Conservation (phyloP, 192 early-diverging fungal species). For the Coemansia sp. region DNA sequence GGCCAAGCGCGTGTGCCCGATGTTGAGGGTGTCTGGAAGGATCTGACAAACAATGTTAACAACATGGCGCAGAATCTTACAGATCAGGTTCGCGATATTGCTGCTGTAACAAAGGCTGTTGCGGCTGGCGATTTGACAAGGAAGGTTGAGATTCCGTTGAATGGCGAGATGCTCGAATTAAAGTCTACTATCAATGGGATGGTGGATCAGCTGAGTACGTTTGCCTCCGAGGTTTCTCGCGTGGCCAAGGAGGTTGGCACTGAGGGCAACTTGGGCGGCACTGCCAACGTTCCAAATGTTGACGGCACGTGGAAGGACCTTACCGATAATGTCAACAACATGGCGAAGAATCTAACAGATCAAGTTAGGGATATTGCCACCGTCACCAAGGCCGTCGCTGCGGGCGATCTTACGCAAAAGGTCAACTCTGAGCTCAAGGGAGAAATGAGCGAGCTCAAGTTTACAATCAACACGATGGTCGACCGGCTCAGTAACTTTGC, state of each 20-base stretch:
- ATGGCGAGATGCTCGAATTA: conserved; percentile 64
- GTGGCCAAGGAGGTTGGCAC: conserved; percentile 71
- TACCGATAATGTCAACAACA: conserved; percentile 21
- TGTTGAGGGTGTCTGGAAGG: conserved; percentile 63
- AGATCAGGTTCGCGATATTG: conserved; percentile 66
- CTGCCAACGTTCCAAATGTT: conserved; percentile 60
- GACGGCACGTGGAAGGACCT: conserved; percentile 64
- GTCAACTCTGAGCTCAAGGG: conserved; percentile 29
- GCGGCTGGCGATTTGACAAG: conserved; percentile 58
- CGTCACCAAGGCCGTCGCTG: conserved; percentile 19
- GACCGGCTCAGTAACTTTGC: conserved; percentile 66
- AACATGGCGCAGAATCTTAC: conserved; percentile 66
- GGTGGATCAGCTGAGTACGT: conserved; percentile 50
- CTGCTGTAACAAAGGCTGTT: conserved; percentile 59
- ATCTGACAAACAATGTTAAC: conserved; percentile 47
- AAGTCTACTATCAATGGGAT: conserved; percentile 67
- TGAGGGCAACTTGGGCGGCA: conserved; percentile 66
- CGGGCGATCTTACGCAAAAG: conserved; percentile 22
- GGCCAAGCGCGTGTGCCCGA: conserved; percentile 65
- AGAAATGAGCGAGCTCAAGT: conserved; percentile 66
- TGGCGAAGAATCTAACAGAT: conserved; percentile 14
- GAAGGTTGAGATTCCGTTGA: conserved; percentile 16
- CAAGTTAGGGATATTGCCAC: conserved; percentile 18
- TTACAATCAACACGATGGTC: conserved; percentile 64
- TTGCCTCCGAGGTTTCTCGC: conserved; percentile 65